These are phyloP conservation scores for Aciculoconidium aculeatum DNA, from an alignment of 805 yeast species.

Conservation along the genomic window DNA sequence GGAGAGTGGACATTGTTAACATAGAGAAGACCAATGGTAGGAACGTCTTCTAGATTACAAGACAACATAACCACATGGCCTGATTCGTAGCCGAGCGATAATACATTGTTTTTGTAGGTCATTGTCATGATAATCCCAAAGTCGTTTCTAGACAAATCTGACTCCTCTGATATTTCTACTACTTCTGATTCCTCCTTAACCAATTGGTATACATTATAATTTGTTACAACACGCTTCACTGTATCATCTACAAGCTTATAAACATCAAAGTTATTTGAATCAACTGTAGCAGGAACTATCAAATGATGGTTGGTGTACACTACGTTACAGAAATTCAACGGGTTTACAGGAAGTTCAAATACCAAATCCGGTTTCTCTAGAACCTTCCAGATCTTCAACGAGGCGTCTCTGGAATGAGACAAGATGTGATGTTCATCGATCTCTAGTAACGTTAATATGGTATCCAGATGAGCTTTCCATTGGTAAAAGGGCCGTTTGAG, in stretches of 20 bases:
- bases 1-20: conserved; percentile 40
- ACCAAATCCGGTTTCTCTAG: conserved; percentile 19
- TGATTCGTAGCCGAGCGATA: conserved; percentile 65
- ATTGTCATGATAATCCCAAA: conserved; percentile 68
- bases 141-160: conserved; percentile 28
- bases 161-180: too few species aligned
- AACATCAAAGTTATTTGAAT: conserved; percentile 61
- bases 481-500: conserved; percentile 49
- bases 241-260: conserved; percentile 33
- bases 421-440: conserved; percentile 11
- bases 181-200: too few species aligned
- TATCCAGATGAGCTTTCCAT: conserved; percentile 56
- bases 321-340: conserved; percentile 68
- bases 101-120: conserved; percentile 21
- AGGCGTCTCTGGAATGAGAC: conserved; percentile 11
- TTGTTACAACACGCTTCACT: conserved; percentile 6
- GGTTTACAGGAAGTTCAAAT: conserved; percentile 60
- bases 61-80: conserved; percentile 42
- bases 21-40: conserved; percentile 13
- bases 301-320: conserved; percentile 31
- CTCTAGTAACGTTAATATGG: conserved; percentile 42
- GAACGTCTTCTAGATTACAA: conserved; percentile 21
- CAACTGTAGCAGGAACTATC: conserved; percentile 58
- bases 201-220: conserved; percentile 20
- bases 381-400: conserved; percentile 9